phyloP scores from a whole-genome alignment of 306 rosid genomes.

The Datisca glomerata region DNA sequence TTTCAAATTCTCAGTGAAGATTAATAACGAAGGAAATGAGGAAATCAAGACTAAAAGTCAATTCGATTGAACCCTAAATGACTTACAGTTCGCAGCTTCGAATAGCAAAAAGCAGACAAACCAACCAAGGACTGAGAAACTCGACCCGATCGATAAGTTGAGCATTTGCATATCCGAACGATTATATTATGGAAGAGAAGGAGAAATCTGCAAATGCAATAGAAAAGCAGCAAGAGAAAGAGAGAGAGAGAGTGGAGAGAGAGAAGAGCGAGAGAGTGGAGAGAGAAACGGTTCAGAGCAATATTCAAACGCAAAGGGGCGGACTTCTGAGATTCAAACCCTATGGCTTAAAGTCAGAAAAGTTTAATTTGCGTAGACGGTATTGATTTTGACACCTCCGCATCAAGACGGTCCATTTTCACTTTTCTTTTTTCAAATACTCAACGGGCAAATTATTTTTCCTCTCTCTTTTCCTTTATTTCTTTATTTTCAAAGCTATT shows the following conservation, averaged over 20 bases:
- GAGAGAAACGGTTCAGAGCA: slow-evolving; percentile 4
- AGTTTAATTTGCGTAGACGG: slow-evolving; percentile 18
- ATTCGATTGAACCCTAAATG: too few species aligned
- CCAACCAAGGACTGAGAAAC: too few species aligned
- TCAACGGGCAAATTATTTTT: slow-evolving; percentile 19
- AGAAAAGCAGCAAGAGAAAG: background rate
- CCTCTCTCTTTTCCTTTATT: background rate
- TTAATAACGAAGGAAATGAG: too few species aligned
- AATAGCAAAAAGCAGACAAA: too few species aligned
- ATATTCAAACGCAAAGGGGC: slow-evolving; percentile 13
- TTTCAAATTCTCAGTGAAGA: too few species aligned
- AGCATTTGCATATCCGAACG: background rate
- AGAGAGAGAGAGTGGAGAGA: slow-evolving; percentile 8
- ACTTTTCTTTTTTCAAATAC: slow-evolving; percentile 11
- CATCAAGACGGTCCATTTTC: background rate
- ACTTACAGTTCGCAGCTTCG: too few species aligned
- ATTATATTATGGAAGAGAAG: background rate
- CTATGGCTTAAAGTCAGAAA: slow-evolving; percentile 30
- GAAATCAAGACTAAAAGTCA: too few species aligned
- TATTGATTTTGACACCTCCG: slow-evolving; percentile 12
- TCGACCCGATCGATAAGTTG: too few species aligned
- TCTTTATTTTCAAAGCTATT: too few species aligned
- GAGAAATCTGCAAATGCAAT: slow-evolving; percentile 29
- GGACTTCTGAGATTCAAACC: slow-evolving; percentile 17
- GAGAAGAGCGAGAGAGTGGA: background rate